A percentile compares a stretch with the other conserved stretches of the same genome.
These are phyloP conservation scores for Geranomyces variabilis DNA, from an alignment of 192 early-diverging fungal species.

Conservation along the genomic window DNA sequence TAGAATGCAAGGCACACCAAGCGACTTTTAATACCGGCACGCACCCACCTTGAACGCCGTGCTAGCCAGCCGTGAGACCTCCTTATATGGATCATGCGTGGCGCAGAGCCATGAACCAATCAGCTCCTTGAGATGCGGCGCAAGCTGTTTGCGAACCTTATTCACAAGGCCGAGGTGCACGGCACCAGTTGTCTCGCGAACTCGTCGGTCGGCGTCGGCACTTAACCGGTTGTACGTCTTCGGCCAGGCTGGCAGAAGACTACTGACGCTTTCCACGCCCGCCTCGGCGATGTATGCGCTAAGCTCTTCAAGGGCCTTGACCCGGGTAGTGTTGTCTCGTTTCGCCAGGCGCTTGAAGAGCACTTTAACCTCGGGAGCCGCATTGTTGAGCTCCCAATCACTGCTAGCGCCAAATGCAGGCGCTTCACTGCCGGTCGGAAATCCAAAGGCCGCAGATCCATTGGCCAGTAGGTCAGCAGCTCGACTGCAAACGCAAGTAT, in stretches of 20 bases:
- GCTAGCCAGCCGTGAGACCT: slow-evolving; percentile 67
- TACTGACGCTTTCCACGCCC: slow-evolving; percentile 30
- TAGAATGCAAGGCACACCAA: not conserved
- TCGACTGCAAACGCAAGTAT: slow-evolving; percentile 47
- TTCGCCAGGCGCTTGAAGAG: slow-evolving; percentile 87
- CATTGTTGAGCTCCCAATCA: slow-evolving; percentile 38
- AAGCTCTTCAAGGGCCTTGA: slow-evolving; percentile 86
- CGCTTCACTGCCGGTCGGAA: slow-evolving; percentile 56
- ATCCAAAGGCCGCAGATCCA: slow-evolving; percentile 70
- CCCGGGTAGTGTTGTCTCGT: slow-evolving; percentile 82
- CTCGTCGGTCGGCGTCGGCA: slow-evolving; percentile 82
- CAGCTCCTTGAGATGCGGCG: slow-evolving; percentile 78
- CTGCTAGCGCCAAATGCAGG: slow-evolving; percentile 34
- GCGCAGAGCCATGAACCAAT: slow-evolving; percentile 83
- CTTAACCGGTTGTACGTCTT: slow-evolving; percentile 66
- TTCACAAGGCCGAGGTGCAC: slow-evolving; percentile 71
- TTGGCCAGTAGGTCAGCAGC: slow-evolving; percentile 64
- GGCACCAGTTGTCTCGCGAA: slow-evolving; percentile 69
- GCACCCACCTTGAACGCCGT: slow-evolving; percentile 69
- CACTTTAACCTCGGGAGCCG: slow-evolving; percentile 48
- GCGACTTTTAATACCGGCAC: slow-evolving; percentile 15
- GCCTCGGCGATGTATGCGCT: slow-evolving; percentile 53
- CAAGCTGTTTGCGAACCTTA: slow-evolving; percentile 74
- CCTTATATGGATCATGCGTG: slow-evolving; percentile 80
- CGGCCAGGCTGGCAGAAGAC: slow-evolving; percentile 53